Evolutionary conservation across 495 filamentous ascomycete genomes (phyloP), one percentile per base, ranked within the genome.

Genomic region (Lophiostoma macrostomum): DNA sequence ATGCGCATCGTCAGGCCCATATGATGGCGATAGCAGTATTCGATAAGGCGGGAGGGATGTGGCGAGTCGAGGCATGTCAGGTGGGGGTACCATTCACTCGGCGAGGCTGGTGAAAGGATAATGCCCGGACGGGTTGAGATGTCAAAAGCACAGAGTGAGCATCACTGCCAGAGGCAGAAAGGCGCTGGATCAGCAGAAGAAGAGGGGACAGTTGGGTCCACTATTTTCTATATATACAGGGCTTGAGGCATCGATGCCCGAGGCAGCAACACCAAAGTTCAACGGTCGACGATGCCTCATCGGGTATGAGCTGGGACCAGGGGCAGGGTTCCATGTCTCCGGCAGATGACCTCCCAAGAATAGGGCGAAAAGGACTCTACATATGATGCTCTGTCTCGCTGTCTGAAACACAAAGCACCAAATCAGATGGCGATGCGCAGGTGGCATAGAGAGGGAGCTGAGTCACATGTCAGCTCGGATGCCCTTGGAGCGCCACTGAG

Each of bases 241-340:
- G 36, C 8, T 18, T 10, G 36, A 39, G 7, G 36, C 8, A 6
- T 18, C 6, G 8, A 6, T 39, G 36, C 10, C 10, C 16, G 16
- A 39, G 36, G 36, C 36, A 39, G 8, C 36, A 39, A 8, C n/a
- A n/a, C n/a, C n/a, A n/a, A n/a, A n/a, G n/a, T 32, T n/a, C 36
- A 39, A 10, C 16, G 6, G 16, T 18, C 36, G 16, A 39, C 36
- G 36, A 39, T 39, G 16, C 36, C 16, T 10, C 36, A 11, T 39
- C 19, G 8, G 36, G 36, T n/a, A n/a, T n/a, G n/a, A n/a, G n/a
- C 8, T 6, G 8, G 8, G 36, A 18, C 36, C 36, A 18, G 16
- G 36, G 16, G 6, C 16, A 39, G 8, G 8, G 16, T 18, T 39
- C 36, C 36, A 39, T 6, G 10, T 6, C 36, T 16, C 6, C 36